These are phyloP conservation scores for Rauvolfia tetraphylla DNA, from an alignment of 257 asterid genomes.

Conservation along the genomic window DNA sequence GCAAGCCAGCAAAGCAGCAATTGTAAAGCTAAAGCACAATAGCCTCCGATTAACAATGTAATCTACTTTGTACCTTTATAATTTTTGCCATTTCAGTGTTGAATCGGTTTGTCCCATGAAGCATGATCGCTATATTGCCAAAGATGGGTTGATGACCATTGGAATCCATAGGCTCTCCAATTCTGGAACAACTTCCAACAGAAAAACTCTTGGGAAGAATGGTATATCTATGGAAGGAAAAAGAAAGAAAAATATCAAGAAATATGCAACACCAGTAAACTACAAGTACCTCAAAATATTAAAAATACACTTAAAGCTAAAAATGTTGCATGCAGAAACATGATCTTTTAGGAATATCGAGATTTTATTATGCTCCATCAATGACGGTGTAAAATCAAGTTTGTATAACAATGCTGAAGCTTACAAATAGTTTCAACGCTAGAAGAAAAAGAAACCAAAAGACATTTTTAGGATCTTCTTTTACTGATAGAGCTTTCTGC, in stretches of 20 bases:
- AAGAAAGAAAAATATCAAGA: background rate
- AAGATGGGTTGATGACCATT: constrained; percentile 42
- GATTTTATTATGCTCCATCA: too few relatives aligned
- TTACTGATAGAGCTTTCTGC: background rate
- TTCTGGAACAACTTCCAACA: constrained; percentile 30
- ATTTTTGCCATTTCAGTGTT: constrained; percentile 50
- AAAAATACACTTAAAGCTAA: background rate
- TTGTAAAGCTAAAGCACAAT: constrained; percentile 5
- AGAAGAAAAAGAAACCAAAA: background rate
- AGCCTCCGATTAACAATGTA: background rate
- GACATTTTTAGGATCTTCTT: background rate
- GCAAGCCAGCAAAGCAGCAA: constrained; percentile 8
- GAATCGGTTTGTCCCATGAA: constrained; percentile 61
- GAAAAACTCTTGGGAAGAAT: constrained; percentile 45
- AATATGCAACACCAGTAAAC: too few relatives aligned
- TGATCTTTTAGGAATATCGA: too few relatives aligned
- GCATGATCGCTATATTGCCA: constrained; percentile 57
- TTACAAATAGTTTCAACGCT: too few relatives aligned
- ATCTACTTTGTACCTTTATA: constrained; percentile 45
- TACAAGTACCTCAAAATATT: background rate
- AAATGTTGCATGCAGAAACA: background rate
- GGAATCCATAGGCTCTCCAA: constrained; percentile 32
- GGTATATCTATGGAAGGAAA: constrained; percentile 47
- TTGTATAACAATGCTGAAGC: background rate
- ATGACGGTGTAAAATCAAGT: too few relatives aligned